Conservation (phyloP, 805 yeast species). For the Starmera pachycereana region DNA sequence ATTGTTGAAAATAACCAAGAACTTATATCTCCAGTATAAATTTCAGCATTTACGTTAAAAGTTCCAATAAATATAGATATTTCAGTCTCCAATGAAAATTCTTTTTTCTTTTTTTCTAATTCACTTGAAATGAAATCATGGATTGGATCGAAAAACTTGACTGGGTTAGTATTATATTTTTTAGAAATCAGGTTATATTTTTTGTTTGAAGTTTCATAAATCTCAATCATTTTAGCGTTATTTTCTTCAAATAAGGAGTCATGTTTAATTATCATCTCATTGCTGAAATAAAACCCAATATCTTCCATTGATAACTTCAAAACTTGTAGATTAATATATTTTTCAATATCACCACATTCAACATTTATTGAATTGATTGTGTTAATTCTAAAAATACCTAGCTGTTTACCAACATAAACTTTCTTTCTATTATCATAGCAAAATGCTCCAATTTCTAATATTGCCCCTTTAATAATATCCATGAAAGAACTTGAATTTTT, state of each 20-base stretch:
- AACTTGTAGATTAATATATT: constrained; percentile 65
- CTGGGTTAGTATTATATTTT: constrained; percentile 16
- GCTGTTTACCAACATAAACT: constrained; percentile 66
- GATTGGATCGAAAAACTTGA: constrained; percentile 78
- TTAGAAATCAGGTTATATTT: constrained; percentile 21
- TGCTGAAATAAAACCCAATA: constrained; percentile 29
- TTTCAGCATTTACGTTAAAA: constrained; percentile 74
- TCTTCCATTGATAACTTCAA: constrained; percentile 31
- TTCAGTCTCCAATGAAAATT: constrained; percentile 50
- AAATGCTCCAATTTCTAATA: constrained; percentile 78
- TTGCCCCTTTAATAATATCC: constrained; percentile 49
- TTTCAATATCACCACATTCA: constrained; percentile 63
- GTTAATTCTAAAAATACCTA: constrained; percentile 84
- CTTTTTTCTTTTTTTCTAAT: constrained; percentile 35
- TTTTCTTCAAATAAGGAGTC: constrained; percentile 89
- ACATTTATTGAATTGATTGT: constrained; percentile 79
- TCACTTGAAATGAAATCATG: constrained; percentile 73
- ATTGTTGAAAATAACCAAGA: constrained; percentile 68
- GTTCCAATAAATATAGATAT: constrained; percentile 74
- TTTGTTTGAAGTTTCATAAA: constrained; percentile 41
- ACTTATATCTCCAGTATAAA: constrained; percentile 45
- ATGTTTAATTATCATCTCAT: constrained; percentile 54
- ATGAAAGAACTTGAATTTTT: constrained; percentile 30
- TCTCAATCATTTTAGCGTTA: constrained; percentile 73
- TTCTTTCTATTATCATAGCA: constrained; percentile 53